These are phyloP conservation scores for Ogataea glucozyma DNA, from an alignment of 805 yeast genomes.

Conservation along the genomic window DNA sequence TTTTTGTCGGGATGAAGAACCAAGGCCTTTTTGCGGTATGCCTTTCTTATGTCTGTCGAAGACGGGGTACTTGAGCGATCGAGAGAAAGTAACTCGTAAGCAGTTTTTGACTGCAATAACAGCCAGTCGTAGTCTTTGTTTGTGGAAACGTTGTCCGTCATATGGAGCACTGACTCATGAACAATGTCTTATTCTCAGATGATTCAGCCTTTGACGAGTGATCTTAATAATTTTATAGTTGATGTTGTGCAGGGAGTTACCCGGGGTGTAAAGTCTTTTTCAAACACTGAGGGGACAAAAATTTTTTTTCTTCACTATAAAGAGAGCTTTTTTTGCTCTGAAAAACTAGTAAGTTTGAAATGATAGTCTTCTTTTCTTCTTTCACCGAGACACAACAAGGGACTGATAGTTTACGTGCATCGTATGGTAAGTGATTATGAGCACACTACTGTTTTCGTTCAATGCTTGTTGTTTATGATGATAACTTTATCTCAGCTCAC, in stretches of 20 bases:
- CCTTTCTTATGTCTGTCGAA: conserved; percentile 28
- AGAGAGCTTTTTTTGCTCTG: neutral
- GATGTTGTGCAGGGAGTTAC: conserved; percentile 1
- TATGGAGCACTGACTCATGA: no score
- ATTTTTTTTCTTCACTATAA: conserved; percentile 3
- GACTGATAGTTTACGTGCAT: neutral
- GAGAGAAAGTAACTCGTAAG: conserved; percentile 20
- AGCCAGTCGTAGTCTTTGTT: conserved; percentile 25
- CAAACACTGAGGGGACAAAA: neutral
- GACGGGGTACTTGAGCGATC: no score
- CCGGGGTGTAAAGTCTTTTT: neutral
- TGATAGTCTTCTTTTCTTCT: conserved; percentile 2
- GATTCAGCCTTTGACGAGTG: neutral
- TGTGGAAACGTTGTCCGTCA: conserved; percentile 10
- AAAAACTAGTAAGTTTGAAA: neutral
- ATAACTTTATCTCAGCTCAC: conserved; percentile 58
- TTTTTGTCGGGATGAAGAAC: conserved; percentile 39
- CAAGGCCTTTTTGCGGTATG: conserved; percentile 35
- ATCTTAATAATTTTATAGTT: neutral
- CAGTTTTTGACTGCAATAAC: conserved; percentile 15
- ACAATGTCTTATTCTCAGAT: no score
- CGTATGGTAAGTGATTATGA: conserved; percentile 1
- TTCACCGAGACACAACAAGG: neutral
- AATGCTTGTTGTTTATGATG: conserved; percentile 39
- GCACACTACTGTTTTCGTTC: neutral